phyloP scores from a whole-genome alignment of 2,329 filamentous ascomycete genomes.

The Boeremia lycopersici region DNA sequence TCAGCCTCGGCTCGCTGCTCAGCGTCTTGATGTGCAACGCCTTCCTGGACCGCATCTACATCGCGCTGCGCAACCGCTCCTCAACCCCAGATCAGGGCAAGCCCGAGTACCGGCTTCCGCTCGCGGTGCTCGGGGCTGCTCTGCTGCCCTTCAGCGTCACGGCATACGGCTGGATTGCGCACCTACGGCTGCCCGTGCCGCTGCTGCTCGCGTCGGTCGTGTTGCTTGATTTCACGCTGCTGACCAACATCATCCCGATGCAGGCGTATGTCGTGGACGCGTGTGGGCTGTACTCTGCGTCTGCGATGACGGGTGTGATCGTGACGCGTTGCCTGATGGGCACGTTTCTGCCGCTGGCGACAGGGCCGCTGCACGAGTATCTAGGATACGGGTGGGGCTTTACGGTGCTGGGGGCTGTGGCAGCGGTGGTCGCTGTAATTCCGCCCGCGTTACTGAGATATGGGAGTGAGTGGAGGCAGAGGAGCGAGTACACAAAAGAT shows the following conservation, averaged over 20 bases:
- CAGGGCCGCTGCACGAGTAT: constrained; percentile 54
- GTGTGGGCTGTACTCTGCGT: constrained; percentile 62
- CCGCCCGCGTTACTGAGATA: constrained; percentile 59
- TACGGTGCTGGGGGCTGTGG: constrained; percentile 52
- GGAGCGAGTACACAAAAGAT: constrained; percentile 55
- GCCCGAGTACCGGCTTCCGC: constrained; percentile 63
- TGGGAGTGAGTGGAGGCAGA: constrained; percentile 59
- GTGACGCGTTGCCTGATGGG: constrained; percentile 62
- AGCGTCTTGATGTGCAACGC: constrained; percentile 59
- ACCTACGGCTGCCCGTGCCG: constrained; percentile 51
- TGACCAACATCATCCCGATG: constrained; percentile 58
- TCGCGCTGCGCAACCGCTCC: constrained; percentile 50
- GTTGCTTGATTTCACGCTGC: constrained; percentile 54
- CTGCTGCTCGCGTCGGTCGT: constrained; percentile 53
- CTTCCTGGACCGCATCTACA: constrained; percentile 60
- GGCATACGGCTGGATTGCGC: constrained; percentile 60
- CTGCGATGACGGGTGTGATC: constrained; percentile 63
- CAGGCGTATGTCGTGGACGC: constrained; percentile 64
- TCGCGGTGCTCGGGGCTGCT: constrained; percentile 56
- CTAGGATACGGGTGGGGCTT: constrained; percentile 62
- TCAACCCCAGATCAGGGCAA: constrained; percentile 48
- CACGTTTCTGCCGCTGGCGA: constrained; percentile 62
- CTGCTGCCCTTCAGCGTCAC: constrained; percentile 54
- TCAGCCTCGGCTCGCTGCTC: constrained; percentile 59
- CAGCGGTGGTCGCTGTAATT: constrained; percentile 56